A percentile compares a stretch with the other conserved stretches of the same genome.
phyloP scores from a whole-genome alignment of 768 basidiomycete species.

The Suillus luteus region DNA sequence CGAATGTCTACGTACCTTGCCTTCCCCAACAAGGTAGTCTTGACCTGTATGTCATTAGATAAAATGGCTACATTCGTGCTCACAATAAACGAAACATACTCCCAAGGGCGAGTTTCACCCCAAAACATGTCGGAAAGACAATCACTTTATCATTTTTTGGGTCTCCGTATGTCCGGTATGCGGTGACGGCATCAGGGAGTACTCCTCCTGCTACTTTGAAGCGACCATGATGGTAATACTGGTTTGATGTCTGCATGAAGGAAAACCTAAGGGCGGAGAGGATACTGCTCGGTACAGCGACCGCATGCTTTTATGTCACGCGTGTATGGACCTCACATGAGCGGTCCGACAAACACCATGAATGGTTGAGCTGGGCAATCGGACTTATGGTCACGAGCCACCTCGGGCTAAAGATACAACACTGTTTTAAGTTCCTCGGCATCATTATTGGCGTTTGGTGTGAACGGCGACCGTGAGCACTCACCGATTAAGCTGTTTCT shows the following conservation, averaged over 20 bases:
- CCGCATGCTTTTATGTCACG: background rate
- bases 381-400: background rate
- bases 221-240: slow-evolving; percentile 56
- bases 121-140: slow-evolving; percentile 59
- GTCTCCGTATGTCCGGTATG: slow-evolving; percentile 56
- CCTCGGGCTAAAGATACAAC: background rate
- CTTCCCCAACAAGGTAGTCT: slow-evolving; percentile 48
- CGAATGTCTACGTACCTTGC: slow-evolving; percentile 39
- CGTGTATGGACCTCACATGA: background rate
- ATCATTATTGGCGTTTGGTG: background rate
- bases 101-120: slow-evolving; percentile 46
- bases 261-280: background rate
- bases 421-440: background rate
- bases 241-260: slow-evolving; percentile 28
- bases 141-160: slow-evolving; percentile 50
- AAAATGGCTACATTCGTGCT: slow-evolving; percentile 36
- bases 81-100: slow-evolving; percentile 35
- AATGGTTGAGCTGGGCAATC: background rate
- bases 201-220: slow-evolving; percentile 53
- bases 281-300: background rate
- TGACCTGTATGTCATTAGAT: slow-evolving; percentile 37
- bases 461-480: background rate
- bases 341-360: background rate
- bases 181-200: slow-evolving; percentile 57
- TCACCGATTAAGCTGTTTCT: background rate